These are phyloP conservation scores for Heterobasidion annosum DNA, from an alignment of 1,284 basidiomycete species.

Conservation along the genomic window DNA sequence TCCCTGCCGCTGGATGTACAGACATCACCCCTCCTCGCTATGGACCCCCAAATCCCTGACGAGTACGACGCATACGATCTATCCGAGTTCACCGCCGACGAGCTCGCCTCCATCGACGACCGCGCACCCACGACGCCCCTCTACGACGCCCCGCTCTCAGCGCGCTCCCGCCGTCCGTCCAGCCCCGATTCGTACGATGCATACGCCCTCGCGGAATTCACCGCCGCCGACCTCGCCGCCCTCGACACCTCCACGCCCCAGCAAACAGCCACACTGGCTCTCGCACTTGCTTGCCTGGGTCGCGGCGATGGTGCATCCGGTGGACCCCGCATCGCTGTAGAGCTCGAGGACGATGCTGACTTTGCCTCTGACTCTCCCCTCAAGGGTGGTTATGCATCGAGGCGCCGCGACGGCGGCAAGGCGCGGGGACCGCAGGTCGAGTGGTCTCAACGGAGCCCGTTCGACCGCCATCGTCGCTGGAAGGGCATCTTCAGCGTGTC, in stretches of 20 bases:
- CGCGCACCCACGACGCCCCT: neutral
- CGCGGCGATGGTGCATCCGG: neutral
- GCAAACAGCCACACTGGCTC: neutral
- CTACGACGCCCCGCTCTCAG: no score
- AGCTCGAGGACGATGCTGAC: slow-evolving; percentile 8
- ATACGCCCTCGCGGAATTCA: slow-evolving; percentile 22
- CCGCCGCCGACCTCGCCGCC: slow-evolving; percentile 35
- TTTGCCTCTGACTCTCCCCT: neutral
- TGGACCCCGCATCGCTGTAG: slow-evolving; percentile 9
- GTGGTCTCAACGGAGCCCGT: slow-evolving; percentile 12
- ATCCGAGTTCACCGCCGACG: slow-evolving; percentile 48
- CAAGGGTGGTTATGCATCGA: slow-evolving; percentile 2
- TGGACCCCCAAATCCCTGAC: slow-evolving; percentile 7
- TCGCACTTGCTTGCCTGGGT: neutral
- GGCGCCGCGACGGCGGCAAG: neutral
- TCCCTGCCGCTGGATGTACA: neutral
- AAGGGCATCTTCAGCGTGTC: slow-evolving; percentile 25
- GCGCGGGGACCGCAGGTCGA: neutral
- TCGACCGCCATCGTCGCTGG: slow-evolving; percentile 15
- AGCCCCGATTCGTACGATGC: no score
- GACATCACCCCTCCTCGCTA: no score
- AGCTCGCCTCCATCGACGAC: slow-evolving; percentile 43
- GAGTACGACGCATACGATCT: slow-evolving; percentile 38
- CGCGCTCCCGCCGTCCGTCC: no score
- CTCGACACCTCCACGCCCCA: slow-evolving; percentile 16